Evolutionary conservation across 2,329 filamentous ascomycete genomes (phyloP), one percentile per base, ranked within the genome.

Genomic region (Pseudopithomyces maydicus): DNA sequence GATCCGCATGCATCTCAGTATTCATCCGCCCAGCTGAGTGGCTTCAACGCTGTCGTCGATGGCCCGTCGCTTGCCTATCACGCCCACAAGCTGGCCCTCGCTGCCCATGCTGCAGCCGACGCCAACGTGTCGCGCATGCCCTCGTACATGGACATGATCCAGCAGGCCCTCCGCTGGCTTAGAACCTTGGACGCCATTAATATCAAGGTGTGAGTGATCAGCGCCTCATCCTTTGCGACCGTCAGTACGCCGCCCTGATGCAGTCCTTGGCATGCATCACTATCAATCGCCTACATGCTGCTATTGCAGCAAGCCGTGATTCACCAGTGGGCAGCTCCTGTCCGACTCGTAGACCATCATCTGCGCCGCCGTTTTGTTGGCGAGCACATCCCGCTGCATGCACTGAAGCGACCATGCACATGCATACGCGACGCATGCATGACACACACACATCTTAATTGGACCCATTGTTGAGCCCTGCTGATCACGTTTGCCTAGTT

Each of bases 31-130:
- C 58, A 70, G 15, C 57, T 74, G 23, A 38, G 63, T 44, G 70
- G 67, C 12, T 71, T 68, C 44, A 54, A 58, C 2, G 72, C 70
- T 20, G 62, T 87, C 43, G 85, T 96, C 54, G 92, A 97, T 71
- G 92, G 92, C 0, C 92, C 92, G 4, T 88, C 87, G 2, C 78
- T 96, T 23, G 90, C 91, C 1, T 90, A 94, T 71, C 84, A 91
- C 72, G 79, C 93, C 39, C 86, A 90, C 58, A 70, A 65, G 36
- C 52, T 71, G 44, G 79, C 86, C 49, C 75, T 85, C 17, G 26
- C 56, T 57, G 17, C 38, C 8, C 26, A 29, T 17, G 38, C 68
- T 73, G 19, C 74, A 74, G 38, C 56, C 46, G 59, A 58, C 74
- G 36, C 55, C 47, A 61, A 60, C 42, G 59, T 57, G 15, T 47